These are phyloP conservation scores for Agaricus bisporus DNA, from an alignment of 768 basidiomycete species.

Conservation along the genomic window DNA sequence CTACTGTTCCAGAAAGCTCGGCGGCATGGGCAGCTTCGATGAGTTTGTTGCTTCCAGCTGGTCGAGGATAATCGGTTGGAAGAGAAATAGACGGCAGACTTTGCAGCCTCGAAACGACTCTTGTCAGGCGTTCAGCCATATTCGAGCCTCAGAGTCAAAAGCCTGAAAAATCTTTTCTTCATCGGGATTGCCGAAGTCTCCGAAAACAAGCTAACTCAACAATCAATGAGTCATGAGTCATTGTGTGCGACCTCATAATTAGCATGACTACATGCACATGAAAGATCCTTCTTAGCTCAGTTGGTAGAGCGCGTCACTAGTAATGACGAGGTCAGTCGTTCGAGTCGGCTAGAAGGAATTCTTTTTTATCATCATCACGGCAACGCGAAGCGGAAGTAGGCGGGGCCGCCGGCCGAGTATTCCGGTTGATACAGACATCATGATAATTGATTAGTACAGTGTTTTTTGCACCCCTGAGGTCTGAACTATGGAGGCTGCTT, in stretches of 20 bases:
- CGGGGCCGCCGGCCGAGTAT: too few relatives aligned
- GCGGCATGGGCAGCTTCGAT: slow-evolving; percentile 80
- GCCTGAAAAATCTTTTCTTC: neutral
- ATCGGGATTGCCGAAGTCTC: neutral
- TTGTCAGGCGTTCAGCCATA: slow-evolving; percentile 45
- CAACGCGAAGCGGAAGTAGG: too few relatives aligned
- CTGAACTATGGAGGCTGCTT: slow-evolving; percentile 9
- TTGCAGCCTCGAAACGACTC: slow-evolving; percentile 63
- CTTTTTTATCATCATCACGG: neutral
- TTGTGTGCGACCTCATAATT: neutral
- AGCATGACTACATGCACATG: neutral
- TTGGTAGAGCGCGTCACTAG: slow-evolving; percentile 56
- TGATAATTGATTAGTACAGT: too few relatives aligned
- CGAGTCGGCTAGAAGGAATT: slow-evolving; percentile 30
- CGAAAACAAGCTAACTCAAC: neutral
- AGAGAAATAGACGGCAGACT: slow-evolving; percentile 85
- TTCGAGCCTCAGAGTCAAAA: slow-evolving; percentile 2
- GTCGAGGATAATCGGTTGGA: slow-evolving; percentile 93
- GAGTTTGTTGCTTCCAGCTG: slow-evolving; percentile 62
- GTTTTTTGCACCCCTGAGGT: too few relatives aligned
- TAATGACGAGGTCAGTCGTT: slow-evolving; percentile 37
- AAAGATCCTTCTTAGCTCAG: slow-evolving; percentile 46
- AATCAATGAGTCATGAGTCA: neutral
- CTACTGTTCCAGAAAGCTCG: slow-evolving; percentile 68
- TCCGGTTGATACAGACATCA: too few relatives aligned